Percentiles rank a stretch among this genome's conserved stretches.
These are phyloP conservation scores for Coelastrella sp. DNA, from an alignment of 139 green algal species.

Conservation along the genomic window DNA sequence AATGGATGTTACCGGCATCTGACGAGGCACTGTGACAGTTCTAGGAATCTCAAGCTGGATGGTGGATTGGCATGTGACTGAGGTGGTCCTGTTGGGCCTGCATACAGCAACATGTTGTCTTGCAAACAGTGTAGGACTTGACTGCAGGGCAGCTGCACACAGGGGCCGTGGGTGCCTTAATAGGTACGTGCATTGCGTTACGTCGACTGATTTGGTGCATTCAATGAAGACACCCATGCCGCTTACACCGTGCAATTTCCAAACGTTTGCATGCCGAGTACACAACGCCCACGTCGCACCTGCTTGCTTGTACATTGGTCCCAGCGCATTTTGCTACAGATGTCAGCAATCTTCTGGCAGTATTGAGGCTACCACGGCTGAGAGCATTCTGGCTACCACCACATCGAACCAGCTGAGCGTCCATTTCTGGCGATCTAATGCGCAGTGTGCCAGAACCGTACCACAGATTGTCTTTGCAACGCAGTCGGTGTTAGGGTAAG, in stretches of 20 bases:
- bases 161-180: no score
- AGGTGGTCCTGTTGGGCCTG: neutral
- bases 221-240: no score
- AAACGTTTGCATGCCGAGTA: constrained; percentile 18
- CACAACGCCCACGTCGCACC: constrained; percentile 4
- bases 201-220: no score
- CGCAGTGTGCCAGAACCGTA: neutral
- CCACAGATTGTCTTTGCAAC: neutral
- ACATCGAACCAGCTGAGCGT: constrained; percentile 25
- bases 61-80: constrained; percentile 4
- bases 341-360: neutral
- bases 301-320: neutral
- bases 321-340: neutral
- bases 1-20: constrained; percentile 34
- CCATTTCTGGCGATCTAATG: neutral
- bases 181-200: no score
- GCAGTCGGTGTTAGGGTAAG: neutral
- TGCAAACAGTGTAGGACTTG: neutral
- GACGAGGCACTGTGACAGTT: constrained; percentile 34
- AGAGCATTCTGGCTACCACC: neutral
- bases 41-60: constrained; percentile 20
- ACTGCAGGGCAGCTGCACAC: no score
- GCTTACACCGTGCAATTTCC: neutral
- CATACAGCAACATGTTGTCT: neutral
- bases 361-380: neutral